A percentile compares a stretch with the other conserved stretches of the same genome.
These are phyloP conservation scores for Pichia sp. DNA, from an alignment of 1,139 yeast species.

Conservation along the genomic window DNA sequence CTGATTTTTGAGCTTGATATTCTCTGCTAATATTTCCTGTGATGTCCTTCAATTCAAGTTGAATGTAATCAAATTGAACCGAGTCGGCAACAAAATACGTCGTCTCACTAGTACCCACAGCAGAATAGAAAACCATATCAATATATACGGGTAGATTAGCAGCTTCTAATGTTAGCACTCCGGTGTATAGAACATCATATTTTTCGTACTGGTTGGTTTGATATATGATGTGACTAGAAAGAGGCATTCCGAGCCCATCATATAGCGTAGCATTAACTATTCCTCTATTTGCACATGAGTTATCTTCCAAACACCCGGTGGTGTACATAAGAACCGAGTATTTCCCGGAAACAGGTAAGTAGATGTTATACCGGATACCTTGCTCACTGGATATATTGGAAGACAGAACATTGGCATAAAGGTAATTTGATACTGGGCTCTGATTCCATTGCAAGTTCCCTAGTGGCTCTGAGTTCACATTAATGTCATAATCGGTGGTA, in stretches of 20 bases:
- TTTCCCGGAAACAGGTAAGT: slow-evolving; percentile 67
- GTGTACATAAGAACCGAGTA: slow-evolving; percentile 72
- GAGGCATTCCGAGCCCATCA: slow-evolving; percentile 40
- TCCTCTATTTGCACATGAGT: slow-evolving; percentile 68
- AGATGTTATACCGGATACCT: slow-evolving; percentile 62
- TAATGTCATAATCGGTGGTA: slow-evolving; percentile 15
- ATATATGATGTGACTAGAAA: slow-evolving; percentile 47
- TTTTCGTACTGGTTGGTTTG: slow-evolving; percentile 80
- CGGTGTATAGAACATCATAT: slow-evolving; percentile 73
- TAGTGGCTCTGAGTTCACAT: slow-evolving; percentile 19
- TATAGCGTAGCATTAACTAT: slow-evolving; percentile 70
- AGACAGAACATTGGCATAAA: slow-evolving; percentile 34
- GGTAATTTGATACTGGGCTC: slow-evolving; percentile 34
- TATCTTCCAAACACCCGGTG: slow-evolving; percentile 77
- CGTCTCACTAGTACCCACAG: slow-evolving; percentile 18
- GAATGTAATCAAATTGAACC: slow-evolving; percentile 61
- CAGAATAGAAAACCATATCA: slow-evolving; percentile 19
- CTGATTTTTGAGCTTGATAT: slow-evolving; percentile 3
- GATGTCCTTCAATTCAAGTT: slow-evolving; percentile 50
- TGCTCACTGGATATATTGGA: slow-evolving; percentile 35
- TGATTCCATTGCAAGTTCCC: slow-evolving; percentile 32
- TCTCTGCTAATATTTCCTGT: slow-evolving; percentile 32
- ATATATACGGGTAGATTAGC: slow-evolving; percentile 24
- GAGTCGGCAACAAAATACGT: slow-evolving; percentile 66
- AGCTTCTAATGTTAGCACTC: slow-evolving; percentile 42